Conservation (phyloP, 768 basidiomycete species). For the Xerocomus potaroensis region DNA sequence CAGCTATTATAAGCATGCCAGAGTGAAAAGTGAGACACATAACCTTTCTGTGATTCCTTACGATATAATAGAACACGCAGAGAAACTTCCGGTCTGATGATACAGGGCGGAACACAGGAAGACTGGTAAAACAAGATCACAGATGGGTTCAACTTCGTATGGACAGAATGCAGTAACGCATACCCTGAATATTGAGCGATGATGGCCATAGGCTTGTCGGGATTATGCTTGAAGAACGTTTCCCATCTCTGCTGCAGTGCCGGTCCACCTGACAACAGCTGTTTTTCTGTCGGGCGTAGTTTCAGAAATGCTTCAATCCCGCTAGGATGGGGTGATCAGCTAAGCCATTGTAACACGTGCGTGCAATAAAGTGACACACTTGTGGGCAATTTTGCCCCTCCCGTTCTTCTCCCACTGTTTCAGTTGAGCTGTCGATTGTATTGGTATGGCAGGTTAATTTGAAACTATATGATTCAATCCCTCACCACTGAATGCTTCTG, state of each 20-base stretch:
- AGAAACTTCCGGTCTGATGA: conserved; percentile 26
- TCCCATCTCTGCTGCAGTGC: conserved; percentile 22
- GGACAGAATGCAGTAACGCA: background rate
- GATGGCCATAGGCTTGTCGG: conserved; percentile 29
- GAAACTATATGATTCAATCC: background rate
- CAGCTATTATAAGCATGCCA: conserved; percentile 10
- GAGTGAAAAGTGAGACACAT: background rate
- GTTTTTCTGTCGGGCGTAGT: conserved; percentile 19
- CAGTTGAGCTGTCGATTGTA: conserved; percentile 20
- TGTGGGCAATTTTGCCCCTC: conserved; percentile 47
- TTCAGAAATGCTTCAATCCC: conserved; percentile 19
- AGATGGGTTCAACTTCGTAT: background rate
- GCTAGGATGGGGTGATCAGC: conserved; percentile 1
- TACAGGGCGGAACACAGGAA: conserved; percentile 22
- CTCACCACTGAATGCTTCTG: background rate
- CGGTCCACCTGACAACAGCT: conserved; percentile 18
- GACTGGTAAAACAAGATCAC: background rate
- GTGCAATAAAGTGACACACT: conserved; percentile 34
- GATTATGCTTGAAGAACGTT: conserved; percentile 6
- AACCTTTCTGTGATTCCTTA: conserved; percentile 10
- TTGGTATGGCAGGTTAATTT: background rate
- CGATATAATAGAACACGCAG: conserved; percentile 30
- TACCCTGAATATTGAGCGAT: conserved; percentile 42
- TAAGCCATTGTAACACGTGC: background rate
- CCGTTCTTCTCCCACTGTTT: conserved; percentile 35